Base-by-base conservation (phyloP, 2,329 filamentous ascomycete species). In the Monosporascus ibericus region DNA sequence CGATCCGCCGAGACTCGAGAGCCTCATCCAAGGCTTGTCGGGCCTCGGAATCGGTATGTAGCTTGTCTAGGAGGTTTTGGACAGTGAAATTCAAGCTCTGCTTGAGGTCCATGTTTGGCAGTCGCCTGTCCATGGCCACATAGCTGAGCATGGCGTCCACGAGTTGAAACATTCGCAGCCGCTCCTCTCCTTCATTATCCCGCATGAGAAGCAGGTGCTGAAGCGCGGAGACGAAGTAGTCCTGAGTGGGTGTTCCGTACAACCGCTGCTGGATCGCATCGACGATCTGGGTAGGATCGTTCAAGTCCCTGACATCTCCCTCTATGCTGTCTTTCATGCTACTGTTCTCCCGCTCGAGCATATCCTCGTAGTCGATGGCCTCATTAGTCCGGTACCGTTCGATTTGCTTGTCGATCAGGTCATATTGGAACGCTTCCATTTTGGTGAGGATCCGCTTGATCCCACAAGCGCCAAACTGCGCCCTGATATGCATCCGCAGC, bases 61-160 rank as follows among this genome's bases (percentile, higher is more conserved):
- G 78, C 72, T 95, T 95, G 74, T 97, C 94, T 57, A 99, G 78
- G 60, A 99, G 78, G 69, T 84, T 95, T 73, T 97, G 94, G 9
- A 99, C 94, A 0, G 92, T 96, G 65, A 97, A 97, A 69, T 95
- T 96, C 59, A 99, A 81, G 66, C 91, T 95, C 70, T 97, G 92
- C 75, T 96, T 96, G 54, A 99, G 81, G 69, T 99, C 94, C 85
- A 97, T 92, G 70, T 99, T 92, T 39, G 94, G 94, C 58, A 97
- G 72, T 58, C 94, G 82, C 65, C 94, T 84, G 70, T 99, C 94
- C 92, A 99, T 99, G 63, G 92, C 92, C 57, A 99, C 92, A 70
- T 97, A 97, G 71, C 91, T 96, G 59, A 99, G 84, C 91, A 97
- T 97, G n/a, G 90, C 87, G 71, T 99, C 94, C 27, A 97, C 92